A percentile compares a stretch with the other conserved stretches of the same genome.
Conservation (phyloP, 2,329 filamentous ascomycete genomes). For the Cryphonectria parasitica region DNA sequence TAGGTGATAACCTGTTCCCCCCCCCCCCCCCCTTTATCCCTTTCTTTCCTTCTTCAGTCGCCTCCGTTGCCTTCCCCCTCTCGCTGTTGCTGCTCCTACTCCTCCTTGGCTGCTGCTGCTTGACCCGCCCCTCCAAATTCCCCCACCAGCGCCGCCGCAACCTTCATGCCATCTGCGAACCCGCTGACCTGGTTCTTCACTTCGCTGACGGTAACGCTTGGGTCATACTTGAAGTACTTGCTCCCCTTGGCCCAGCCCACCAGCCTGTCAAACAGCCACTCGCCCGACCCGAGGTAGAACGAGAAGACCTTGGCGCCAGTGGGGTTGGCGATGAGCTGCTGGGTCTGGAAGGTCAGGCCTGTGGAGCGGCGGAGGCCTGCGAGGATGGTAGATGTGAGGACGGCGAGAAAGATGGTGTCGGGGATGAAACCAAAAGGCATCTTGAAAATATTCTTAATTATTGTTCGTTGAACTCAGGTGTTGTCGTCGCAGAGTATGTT, state of each 20-base stretch:
- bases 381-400: slow-evolving; percentile 28
- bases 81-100: background rate
- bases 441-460: background rate
- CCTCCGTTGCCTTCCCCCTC: background rate
- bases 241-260: slow-evolving; percentile 25
- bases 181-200: slow-evolving; percentile 28
- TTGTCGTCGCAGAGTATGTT: background rate
- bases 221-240: slow-evolving; percentile 28
- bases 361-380: slow-evolving; percentile 27
- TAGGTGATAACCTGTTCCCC: too few species aligned
- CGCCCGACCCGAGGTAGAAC: slow-evolving; percentile 26
- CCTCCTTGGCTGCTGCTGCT: background rate
- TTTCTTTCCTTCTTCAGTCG: slow-evolving; percentile 3
- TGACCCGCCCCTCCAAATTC: slow-evolving; percentile 13
- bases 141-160: slow-evolving; percentile 22
- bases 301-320: slow-evolving; percentile 20
- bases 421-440: slow-evolving; percentile 28
- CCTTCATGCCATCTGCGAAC: slow-evolving; percentile 28
- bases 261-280: slow-evolving; percentile 26
- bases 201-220: slow-evolving; percentile 26
- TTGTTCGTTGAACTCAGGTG: background rate
- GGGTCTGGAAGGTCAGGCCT: slow-evolving; percentile 28
- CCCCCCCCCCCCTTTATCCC: background rate
- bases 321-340: slow-evolving; percentile 23
- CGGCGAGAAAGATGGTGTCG: slow-evolving; percentile 28